A percentile compares a stretch with the other conserved stretches of the same genome.
These are phyloP conservation scores for Amphirosellinia nigrospora DNA, from an alignment of 495 filamentous ascomycete genomes.

Conservation along the genomic window DNA sequence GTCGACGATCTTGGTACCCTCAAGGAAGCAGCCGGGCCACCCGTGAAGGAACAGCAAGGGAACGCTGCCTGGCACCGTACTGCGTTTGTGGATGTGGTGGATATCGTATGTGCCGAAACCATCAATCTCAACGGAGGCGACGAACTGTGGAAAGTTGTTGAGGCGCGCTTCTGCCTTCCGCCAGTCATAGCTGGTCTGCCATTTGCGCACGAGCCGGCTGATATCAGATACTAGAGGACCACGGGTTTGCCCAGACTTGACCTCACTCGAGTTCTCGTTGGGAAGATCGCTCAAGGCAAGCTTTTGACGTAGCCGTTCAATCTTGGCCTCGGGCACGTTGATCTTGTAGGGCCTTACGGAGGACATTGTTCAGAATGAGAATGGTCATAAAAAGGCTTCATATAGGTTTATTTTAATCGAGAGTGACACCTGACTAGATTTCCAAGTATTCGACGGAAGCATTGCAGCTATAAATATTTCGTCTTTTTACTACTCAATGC, in stretches of 20 bases:
- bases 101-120: conserved; percentile 50
- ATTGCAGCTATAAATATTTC: neutral
- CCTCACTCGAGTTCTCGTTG: neutral
- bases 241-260: conserved; percentile 15
- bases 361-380: neutral
- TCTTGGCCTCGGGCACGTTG: conserved; percentile 23
- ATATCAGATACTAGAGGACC: conserved; percentile 55
- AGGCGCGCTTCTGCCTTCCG: conserved; percentile 46
- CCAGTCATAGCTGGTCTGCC: conserved; percentile 52
- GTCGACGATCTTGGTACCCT: conserved; percentile 65
- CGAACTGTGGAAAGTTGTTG: conserved; percentile 62
- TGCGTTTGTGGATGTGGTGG: conserved; percentile 58
- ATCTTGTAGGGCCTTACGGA: conserved; percentile 32
- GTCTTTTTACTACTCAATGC: neutral
- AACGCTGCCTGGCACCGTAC: conserved; percentile 47
- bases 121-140: conserved; percentile 47
- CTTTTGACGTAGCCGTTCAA: conserved; percentile 32
- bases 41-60: conserved; percentile 65
- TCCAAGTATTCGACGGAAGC: neutral
- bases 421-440: neutral
- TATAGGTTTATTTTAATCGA: neutral
- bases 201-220: conserved; percentile 53
- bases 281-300: conserved; percentile 24
- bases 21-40: conserved; percentile 71
- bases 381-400: too few species aligned